Conservation (phyloP, 306 rosid genomes). For the Lagenaria siceraria region DNA sequence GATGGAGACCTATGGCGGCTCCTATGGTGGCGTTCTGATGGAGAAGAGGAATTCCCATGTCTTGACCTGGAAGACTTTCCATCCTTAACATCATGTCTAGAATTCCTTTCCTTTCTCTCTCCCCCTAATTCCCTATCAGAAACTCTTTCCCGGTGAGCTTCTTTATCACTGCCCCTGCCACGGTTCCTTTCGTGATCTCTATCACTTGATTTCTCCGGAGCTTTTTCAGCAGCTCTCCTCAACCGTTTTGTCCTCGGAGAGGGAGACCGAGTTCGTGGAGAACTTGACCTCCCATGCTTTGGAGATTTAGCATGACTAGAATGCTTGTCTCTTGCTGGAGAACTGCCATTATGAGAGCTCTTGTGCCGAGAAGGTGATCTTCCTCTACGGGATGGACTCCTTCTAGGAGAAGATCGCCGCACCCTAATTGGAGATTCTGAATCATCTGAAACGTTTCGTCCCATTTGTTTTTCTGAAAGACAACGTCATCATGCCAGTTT, state of each 20-base stretch:
- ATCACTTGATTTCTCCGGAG: constrained; percentile 10
- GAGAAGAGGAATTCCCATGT: constrained; percentile 31
- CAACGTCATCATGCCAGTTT: background rate
- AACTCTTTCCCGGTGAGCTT: constrained; percentile 28
- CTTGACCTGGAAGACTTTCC: constrained; percentile 47
- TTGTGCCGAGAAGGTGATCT: constrained; percentile 29
- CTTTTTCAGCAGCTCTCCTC: constrained; percentile 36
- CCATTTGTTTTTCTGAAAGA: constrained; percentile 6
- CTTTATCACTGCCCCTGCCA: constrained; percentile 33
- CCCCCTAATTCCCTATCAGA: constrained; percentile 27
- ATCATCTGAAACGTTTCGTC: constrained; percentile 8
- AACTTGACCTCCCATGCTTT: constrained; percentile 13
- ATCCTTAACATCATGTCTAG: constrained; percentile 20
- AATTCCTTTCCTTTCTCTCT: constrained; percentile 41
- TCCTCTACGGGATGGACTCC: constrained; percentile 26
- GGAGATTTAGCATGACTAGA: constrained; percentile 30
- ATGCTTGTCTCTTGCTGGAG: constrained; percentile 23
- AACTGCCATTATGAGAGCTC: constrained; percentile 15
- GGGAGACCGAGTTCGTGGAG: constrained; percentile 30
- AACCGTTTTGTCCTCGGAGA: constrained; percentile 41
- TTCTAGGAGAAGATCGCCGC: constrained; percentile 12
- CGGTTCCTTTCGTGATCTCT: constrained; percentile 20
- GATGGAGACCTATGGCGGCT: constrained; percentile 43
- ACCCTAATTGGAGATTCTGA: constrained; percentile 17
- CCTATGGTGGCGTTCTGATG: constrained; percentile 31